These are phyloP conservation scores for Cairneyella variabilis DNA, from an alignment of 495 filamentous ascomycete species.

Conservation along the genomic window DNA sequence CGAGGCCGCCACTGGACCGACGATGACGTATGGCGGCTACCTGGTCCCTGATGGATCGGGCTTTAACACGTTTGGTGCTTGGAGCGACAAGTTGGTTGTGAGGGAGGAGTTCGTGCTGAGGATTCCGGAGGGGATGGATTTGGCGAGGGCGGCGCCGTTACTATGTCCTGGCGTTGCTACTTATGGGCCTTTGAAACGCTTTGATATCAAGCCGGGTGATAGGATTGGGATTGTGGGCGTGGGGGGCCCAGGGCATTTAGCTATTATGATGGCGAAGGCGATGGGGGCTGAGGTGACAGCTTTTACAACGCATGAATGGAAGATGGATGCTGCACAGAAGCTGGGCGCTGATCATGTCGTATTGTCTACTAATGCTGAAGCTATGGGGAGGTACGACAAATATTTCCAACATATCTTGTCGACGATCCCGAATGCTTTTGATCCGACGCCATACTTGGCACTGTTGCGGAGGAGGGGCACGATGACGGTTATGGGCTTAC, in stretches of 20 bases:
- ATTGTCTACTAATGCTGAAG: background rate
- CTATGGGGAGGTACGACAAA: background rate
- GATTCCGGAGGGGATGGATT: background rate
- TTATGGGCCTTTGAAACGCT: slow-evolving; percentile 1
- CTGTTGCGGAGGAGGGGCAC: background rate
- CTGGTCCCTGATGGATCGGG: background rate
- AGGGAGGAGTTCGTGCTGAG: background rate
- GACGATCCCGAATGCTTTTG: slow-evolving; percentile 1
- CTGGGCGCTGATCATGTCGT: slow-evolving; percentile 2
- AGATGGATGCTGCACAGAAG: background rate
- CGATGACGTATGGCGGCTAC: background rate
- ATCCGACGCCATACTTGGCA: slow-evolving; percentile 5
- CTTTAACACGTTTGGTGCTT: background rate
- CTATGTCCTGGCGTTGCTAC: background rate
- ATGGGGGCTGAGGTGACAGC: background rate
- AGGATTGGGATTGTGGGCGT: slow-evolving; percentile 1
- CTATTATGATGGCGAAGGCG: slow-evolving; percentile 1
- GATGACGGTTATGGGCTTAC: slow-evolving; percentile 6
- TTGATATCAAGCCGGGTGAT: background rate
- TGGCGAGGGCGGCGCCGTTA: background rate
- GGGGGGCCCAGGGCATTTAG: background rate
- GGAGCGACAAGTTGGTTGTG: background rate
- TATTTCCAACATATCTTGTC: background rate
- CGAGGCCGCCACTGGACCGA: background rate
- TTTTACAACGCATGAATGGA: background rate